These are phyloP conservation scores for Cercospora brassicicola DNA, from an alignment of 2,329 filamentous ascomycete genomes.

Conservation along the genomic window DNA sequence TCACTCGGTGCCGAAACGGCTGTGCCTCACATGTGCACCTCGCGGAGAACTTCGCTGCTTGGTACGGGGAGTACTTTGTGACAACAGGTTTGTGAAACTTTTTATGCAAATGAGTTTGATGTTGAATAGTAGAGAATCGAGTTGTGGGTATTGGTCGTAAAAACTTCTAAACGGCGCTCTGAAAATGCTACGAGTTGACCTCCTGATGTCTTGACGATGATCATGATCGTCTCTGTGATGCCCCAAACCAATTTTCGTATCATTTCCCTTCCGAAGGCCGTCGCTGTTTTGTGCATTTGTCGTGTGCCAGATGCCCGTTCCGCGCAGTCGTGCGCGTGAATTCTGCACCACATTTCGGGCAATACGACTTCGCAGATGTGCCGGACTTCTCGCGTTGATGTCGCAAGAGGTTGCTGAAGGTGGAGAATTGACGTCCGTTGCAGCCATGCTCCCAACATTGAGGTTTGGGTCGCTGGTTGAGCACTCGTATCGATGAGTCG, in stretches of 20 bases:
- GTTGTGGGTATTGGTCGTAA: constrained; percentile 11
- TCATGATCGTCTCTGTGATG: constrained; percentile 7
- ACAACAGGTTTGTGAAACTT: not conserved
- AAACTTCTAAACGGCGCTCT: constrained; percentile 9
- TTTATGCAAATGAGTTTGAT: not conserved
- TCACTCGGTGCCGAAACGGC: constrained; percentile 15
- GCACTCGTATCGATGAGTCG: constrained; percentile 37
- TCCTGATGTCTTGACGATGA: constrained; percentile 1
- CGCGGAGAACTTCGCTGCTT: constrained; percentile 9
- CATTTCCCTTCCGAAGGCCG: constrained; percentile 47
- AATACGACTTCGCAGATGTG: constrained; percentile 82
- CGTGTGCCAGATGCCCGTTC: constrained; percentile 81
- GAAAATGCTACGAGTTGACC: constrained; percentile 6
- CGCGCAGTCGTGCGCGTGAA: constrained; percentile 87
- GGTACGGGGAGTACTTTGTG: not conserved
- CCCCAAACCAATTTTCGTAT: not conserved
- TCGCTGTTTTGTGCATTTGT: constrained; percentile 80
- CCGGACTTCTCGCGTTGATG: constrained; percentile 95
- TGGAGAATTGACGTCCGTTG: constrained; percentile 92
- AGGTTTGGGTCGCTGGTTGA: constrained; percentile 67
- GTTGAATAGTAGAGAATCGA: constrained; percentile 6
- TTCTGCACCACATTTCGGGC: constrained; percentile 86
- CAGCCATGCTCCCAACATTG: constrained; percentile 98
- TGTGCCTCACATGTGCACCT: constrained; percentile 11
- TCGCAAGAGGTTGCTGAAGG: constrained; percentile 88